Evolutionary conservation across 169 alveolate genomes (phyloP).

Genomic region (Babesia divergens): DNA sequence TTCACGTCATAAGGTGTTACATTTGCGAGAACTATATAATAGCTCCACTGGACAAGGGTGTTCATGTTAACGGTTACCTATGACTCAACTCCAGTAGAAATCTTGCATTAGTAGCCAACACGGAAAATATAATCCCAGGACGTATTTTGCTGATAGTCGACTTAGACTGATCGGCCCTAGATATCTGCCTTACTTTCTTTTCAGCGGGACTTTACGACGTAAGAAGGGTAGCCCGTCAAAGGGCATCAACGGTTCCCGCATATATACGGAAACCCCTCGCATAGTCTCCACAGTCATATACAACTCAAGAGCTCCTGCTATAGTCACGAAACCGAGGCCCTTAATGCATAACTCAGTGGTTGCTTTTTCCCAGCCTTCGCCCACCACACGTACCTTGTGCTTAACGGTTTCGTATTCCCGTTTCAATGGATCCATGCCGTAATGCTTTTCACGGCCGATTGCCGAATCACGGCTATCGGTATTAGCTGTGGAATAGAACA

Average conservation of each 20-base stretch:
- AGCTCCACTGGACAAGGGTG: too few relatives aligned
- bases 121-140: too few relatives aligned
- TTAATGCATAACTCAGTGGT: slow-evolving; percentile 59
- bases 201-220: not conserved
- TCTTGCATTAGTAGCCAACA: too few relatives aligned
- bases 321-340: slow-evolving; percentile 60
- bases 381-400: slow-evolving; percentile 5
- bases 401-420: not conserved
- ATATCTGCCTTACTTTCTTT: not conserved
- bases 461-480: not conserved
- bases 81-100: too few relatives aligned
- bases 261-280: slow-evolving; percentile 2
- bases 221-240: slow-evolving; percentile 36
- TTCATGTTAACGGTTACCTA: too few relatives aligned
- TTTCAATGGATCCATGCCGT: not conserved
- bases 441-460: not conserved
- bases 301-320: slow-evolving; percentile 58
- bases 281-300: slow-evolving; percentile 27
- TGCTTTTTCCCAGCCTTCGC: slow-evolving; percentile 59
- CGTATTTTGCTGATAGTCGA: too few relatives aligned
- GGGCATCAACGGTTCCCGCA: slow-evolving; percentile 60
- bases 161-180: too few relatives aligned
- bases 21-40: too few relatives aligned
- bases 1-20: too few relatives aligned
- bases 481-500: not conserved